Percentiles rank a stretch among this genome's conserved stretches.
Conservation (phyloP, 352 stramenopile genomes). For the Lagenidium giganteum region DNA sequence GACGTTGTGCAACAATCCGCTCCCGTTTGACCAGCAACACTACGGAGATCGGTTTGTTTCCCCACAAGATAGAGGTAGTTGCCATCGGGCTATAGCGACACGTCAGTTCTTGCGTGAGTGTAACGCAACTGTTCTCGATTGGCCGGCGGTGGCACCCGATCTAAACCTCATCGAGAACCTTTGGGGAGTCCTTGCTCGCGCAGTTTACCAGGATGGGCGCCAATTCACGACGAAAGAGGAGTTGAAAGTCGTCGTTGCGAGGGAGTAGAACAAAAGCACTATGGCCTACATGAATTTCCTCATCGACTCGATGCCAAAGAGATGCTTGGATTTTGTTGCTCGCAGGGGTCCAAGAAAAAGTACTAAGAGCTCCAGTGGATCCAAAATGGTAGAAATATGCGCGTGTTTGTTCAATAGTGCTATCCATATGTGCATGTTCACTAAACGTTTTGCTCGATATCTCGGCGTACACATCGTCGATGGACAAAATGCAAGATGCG, state of each 20-base stretch:
- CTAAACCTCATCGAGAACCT: conserved; percentile 25
- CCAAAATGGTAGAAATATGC: no score
- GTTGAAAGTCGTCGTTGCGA: no score
- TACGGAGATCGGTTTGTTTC: conserved; percentile 18
- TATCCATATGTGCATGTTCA: no score
- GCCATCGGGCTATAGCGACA: conserved; percentile 10
- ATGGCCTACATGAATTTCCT: not conserved
- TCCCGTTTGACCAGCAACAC: conserved; percentile 10
- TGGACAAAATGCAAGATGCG: no score
- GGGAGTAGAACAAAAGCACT: conserved; percentile 1
- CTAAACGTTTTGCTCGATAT: no score
- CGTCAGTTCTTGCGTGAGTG: conserved; percentile 15
- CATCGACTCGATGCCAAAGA: conserved; percentile 3
- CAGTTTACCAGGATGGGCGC: conserved; percentile 12
- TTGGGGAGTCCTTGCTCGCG: conserved; percentile 13
- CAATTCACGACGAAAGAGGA: not conserved
- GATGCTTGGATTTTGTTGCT: conserved; percentile 5
- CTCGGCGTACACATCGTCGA: no score
- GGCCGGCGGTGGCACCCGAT: conserved; percentile 14
- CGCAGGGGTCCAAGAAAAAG: no score
- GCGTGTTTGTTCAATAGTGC: no score
- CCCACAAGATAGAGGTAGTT: conserved; percentile 22
- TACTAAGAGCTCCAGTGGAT: no score
- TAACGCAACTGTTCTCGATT: conserved; percentile 11
- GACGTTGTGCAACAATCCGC: conserved; percentile 6